Evolutionary conservation across 2,329 filamentous ascomycete genomes (phyloP), one percentile per base, ranked within the genome.

Genomic region (Microcyclospora pomicola): DNA sequence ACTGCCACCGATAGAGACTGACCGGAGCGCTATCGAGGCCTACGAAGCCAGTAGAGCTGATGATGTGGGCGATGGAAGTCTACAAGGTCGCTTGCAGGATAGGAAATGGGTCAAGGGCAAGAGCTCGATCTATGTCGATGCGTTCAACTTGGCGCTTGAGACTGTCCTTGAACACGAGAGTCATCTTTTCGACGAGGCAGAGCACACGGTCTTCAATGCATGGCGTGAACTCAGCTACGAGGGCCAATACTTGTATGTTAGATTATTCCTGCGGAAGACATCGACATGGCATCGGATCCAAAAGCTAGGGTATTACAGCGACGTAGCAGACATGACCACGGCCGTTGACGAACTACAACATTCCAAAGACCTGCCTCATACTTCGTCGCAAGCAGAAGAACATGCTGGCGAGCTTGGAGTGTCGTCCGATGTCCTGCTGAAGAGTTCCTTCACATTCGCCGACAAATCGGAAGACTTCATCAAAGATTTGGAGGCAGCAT

Each of bases 61-160:
- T 14, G 71, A 67, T 37, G 59, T 60, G 3, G 55, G 63, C 9
- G 54, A 66, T 7, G 52, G 27, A 52, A 59, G 43, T 38, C 50
- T 46, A 5, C 67, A 70, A 44, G 62, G 66, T 29, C 66, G 72
- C 6, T 53, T 80, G 11, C 68, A 68, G 40, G 63, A 75, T 36
- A 66, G 66, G 36, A 71, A 64, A 42, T 94, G 84, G 84, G 61
- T 77, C 4, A 75, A 71, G 51, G 84, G 85, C 0, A 78, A 76
- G 56, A 92, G 79, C 52, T 96, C 87, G 1, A 84, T 98, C 39
- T 98, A 98, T 52, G 85, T 95, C 13, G 91, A 98, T 62, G 91
- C 91, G 1, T 98, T 98, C 67, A 94, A 94, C 53, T 67, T 96
- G 11, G 85, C 88, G 2, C 65, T 98, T 35, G 79, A 88, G 42